Evolutionary conservation across 1,139 yeast genomes (phyloP).

Genomic region (Hyphopichia pseudoburtonii): DNA sequence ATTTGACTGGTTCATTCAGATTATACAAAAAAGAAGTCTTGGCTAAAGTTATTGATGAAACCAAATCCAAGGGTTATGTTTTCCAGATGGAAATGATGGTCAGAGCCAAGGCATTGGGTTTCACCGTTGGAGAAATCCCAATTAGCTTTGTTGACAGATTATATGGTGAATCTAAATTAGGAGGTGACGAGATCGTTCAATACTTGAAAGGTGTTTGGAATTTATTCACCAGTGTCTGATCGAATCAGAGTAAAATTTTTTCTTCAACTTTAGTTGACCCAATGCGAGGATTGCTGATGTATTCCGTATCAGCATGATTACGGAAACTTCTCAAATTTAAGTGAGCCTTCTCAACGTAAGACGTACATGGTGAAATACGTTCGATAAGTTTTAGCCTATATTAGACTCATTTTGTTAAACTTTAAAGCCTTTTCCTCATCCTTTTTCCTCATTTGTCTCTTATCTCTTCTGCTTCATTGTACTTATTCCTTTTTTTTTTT

Average conservation of each 20-base stretch:
- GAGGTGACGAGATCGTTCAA: constrained; percentile 80
- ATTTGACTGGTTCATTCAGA: constrained; percentile 78
- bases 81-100: constrained; percentile 93
- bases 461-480: not conserved
- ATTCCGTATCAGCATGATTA: too few species aligned
- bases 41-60: constrained; percentile 64
- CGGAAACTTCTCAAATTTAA: too few species aligned
- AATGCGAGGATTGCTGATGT: too few species aligned
- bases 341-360: too few species aligned
- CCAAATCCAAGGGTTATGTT: constrained; percentile 78
- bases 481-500: too few species aligned
- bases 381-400: too few species aligned
- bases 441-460: not conserved
- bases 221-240: constrained; percentile 60
- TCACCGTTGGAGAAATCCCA: constrained; percentile 77
- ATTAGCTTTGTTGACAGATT: constrained; percentile 78
- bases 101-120: constrained; percentile 71
- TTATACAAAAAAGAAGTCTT: constrained; percentile 72
- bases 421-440: too few species aligned
- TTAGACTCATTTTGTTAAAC: too few species aligned
- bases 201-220: constrained; percentile 75
- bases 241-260: not conserved
- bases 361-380: too few species aligned
- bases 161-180: constrained; percentile 78
- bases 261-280: too few species aligned